These are phyloP conservation scores for Candida lessepsii DNA, from an alignment of 805 yeast species.

Conservation along the genomic window DNA sequence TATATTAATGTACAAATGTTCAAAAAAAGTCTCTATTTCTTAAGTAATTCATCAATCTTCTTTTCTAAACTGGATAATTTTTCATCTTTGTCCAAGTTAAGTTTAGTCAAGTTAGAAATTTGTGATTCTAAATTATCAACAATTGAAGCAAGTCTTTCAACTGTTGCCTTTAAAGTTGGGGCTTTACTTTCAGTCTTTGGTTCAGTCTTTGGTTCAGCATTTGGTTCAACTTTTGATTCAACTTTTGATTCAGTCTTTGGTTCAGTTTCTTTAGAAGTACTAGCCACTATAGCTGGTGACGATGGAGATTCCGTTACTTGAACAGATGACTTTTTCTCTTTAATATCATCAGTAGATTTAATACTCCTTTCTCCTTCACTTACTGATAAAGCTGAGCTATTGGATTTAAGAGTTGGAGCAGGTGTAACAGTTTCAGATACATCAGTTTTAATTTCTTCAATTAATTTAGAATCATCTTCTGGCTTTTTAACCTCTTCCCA, in stretches of 20 bases:
- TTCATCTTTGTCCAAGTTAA: conserved; percentile 65
- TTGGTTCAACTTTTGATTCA: no score
- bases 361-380: conserved; percentile 4
- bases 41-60: conserved; percentile 56
- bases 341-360: no score
- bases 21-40: conserved; percentile 27
- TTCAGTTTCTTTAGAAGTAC: no score
- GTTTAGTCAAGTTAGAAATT: conserved; percentile 48
- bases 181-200: conserved; percentile 34
- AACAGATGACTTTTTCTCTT: no score
- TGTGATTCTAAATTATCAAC: conserved; percentile 59
- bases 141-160: conserved; percentile 61
- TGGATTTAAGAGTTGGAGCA: conserved; percentile 14
- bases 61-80: conserved; percentile 56
- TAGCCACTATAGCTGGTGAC: conserved; percentile 5
- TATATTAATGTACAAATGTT: conserved; percentile 3
- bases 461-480: conserved; percentile 14
- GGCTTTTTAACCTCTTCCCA: conserved; percentile 42
- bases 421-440: conserved; percentile 13
- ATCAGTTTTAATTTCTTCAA: conserved; percentile 11
- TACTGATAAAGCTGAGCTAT: conserved; percentile 2
- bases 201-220: conserved; percentile 20
- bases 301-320: conserved; percentile 3
- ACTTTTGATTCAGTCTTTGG: conserved; percentile 19
- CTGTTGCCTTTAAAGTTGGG: conserved; percentile 67